Percentiles rank a stretch among this genome's conserved stretches.
Evolutionary conservation across 495 filamentous ascomycete species (phyloP).

Genomic region (Clohesyomyces aquaticus): DNA sequence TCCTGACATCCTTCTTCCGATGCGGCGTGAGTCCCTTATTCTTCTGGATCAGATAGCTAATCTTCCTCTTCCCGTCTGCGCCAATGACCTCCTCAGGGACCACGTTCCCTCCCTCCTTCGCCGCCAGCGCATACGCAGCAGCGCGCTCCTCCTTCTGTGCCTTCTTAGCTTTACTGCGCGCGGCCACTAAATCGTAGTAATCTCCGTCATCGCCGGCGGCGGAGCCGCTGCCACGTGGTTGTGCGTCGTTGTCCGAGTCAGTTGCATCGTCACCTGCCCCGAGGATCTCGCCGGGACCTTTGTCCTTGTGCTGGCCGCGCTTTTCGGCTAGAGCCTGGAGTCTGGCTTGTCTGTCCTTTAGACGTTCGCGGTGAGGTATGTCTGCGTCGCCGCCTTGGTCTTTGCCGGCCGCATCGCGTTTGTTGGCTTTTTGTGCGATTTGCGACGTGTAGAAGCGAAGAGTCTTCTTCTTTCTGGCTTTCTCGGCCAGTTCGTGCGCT

Average conservation of each 20-base stretch:
- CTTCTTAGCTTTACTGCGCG: constrained; percentile 70
- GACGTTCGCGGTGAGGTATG: constrained; percentile 85
- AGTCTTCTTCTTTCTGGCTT: constrained; percentile 80
- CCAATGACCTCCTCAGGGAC: constrained; percentile 64
- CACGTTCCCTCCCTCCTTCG: constrained; percentile 61
- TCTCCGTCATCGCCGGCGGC: constrained; percentile 61
- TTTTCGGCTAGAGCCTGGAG: constrained; percentile 86
- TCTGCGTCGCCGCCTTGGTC: constrained; percentile 90
- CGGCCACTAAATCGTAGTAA: constrained; percentile 87
- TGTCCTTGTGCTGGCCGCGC: constrained; percentile 66
- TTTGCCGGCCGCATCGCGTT: constrained; percentile 76
- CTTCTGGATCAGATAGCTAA: constrained; percentile 91
- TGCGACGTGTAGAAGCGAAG: constrained; percentile 97
- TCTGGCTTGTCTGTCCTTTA: constrained; percentile 79
- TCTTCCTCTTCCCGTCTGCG: constrained; percentile 79
- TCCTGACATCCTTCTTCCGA: constrained; percentile 88
- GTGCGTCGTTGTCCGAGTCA: constrained; percentile 57
- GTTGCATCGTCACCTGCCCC: constrained; percentile 64
- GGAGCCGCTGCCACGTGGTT: constrained; percentile 51
- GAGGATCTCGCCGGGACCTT: constrained; percentile 60
- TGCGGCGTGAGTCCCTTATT: constrained; percentile 92
- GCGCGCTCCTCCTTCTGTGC: constrained; percentile 67
- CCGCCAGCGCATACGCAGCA: constrained; percentile 57
- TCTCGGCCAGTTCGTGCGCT: constrained; percentile 72
- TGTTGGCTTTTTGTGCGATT: constrained; percentile 87